Conservation (phyloP, 1,139 yeast genomes). For the Hansenula sp. region DNA sequence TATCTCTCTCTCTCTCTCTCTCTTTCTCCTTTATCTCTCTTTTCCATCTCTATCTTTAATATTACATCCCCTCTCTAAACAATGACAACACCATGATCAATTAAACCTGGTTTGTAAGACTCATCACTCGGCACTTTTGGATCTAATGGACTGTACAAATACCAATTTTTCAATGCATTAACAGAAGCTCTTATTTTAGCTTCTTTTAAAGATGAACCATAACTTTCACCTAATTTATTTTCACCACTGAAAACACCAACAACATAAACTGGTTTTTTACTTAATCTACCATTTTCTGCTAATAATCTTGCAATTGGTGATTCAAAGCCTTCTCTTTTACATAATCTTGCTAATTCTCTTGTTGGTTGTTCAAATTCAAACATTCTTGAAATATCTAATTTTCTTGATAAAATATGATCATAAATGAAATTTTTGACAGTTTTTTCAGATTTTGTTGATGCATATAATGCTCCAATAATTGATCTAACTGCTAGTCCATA, state of each 20-base stretch:
- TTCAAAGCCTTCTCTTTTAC: constrained; percentile 73
- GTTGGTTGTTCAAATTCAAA: constrained; percentile 85
- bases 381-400: constrained; percentile 67
- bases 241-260: constrained; percentile 89
- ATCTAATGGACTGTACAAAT: constrained; percentile 78
- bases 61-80: constrained; percentile 25
- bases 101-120: constrained; percentile 27
- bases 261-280: constrained; percentile 81
- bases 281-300: constrained; percentile 89
- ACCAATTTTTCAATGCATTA: constrained; percentile 87
- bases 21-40: background rate
- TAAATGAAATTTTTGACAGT: constrained; percentile 62
- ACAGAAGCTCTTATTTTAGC: constrained; percentile 93
- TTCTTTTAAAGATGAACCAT: constrained; percentile 87
- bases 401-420: constrained; percentile 73
- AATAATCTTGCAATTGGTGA: constrained; percentile 78
- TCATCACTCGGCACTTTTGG: constrained; percentile 59
- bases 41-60: too few relatives aligned
- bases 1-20: background rate
- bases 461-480: constrained; percentile 68
- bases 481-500: constrained; percentile 62
- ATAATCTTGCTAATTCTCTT: constrained; percentile 72
- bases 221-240: constrained; percentile 88
- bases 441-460: constrained; percentile 56
- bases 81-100: constrained; percentile 41